Conservation (phyloP, 495 filamentous ascomycete genomes). For the Aspergillus sparsus region DNA sequence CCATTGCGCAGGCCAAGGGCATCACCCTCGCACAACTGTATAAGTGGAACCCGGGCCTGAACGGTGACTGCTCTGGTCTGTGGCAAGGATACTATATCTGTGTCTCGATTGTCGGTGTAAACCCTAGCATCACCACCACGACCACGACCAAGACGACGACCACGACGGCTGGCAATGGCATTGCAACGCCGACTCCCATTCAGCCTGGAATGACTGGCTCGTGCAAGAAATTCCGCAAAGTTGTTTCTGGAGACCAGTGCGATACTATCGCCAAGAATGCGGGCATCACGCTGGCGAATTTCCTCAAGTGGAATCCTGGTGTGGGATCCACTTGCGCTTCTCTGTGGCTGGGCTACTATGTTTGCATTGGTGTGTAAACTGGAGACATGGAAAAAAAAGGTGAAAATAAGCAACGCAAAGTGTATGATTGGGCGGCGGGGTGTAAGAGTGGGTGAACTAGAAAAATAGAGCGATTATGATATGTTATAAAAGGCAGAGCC, state of each 20-base stretch:
- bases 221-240: conserved; percentile 27
- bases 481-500: no score
- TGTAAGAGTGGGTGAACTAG: no score
- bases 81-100: conserved; percentile 9
- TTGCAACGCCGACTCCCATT: conserved; percentile 4
- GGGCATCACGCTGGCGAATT: conserved; percentile 16
- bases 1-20: not conserved
- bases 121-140: conserved; percentile 1
- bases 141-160: conserved; percentile 9
- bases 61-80: not conserved
- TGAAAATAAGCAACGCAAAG: no score
- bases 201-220: conserved; percentile 17
- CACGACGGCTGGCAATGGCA: not conserved
- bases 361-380: not conserved
- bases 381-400: no score
- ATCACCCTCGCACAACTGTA: not conserved
- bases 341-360: conserved; percentile 5
- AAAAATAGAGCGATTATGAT: no score
- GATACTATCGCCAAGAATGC: conserved; percentile 22
- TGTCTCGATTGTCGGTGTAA: not conserved
- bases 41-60: conserved; percentile 6
- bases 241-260: conserved; percentile 27
- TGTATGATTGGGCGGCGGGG: no score
- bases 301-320: conserved; percentile 7
- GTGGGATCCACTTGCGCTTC: not conserved